Evolutionary conservation across 2,329 filamentous ascomycete genomes (phyloP), one percentile per base, ranked within the genome.

Genomic region (Chaetomium sp.): DNA sequence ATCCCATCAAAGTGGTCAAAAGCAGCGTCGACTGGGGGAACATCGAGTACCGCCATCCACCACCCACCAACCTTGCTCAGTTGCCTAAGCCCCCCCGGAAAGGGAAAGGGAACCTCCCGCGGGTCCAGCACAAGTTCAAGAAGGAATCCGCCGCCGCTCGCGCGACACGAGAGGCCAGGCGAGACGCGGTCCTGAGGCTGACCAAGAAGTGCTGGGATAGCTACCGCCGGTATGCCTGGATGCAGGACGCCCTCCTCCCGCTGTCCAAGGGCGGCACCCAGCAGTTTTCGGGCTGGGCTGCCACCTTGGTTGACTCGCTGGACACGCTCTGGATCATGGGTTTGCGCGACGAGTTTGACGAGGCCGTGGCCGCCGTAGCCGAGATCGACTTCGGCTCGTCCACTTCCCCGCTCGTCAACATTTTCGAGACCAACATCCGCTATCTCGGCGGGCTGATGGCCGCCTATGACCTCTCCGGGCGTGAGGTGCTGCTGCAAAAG

Each of bases 281-380:
- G 36, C 58, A 58, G 7, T 64, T 65, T 43, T 56, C 54, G 19
- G 63, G 63, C 34, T 65, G 63, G 63, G 61, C 61, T 0, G 62
- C 63, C 1, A 65, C 63, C 7, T 55, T 65, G 38, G 55, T 65
- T 3, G 63, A 65, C 38, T 51, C 62, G 5, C 66, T 79, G 48
- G 79, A 81, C 59, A 79, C 78, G 6, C 67, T 83, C 4, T 81
- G 78, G 77, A 79, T 83, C 48, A 81, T 83, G 79, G 79, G 74
- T 0, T 51, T 81, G 62, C 72, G 73, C 55, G 65, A 71, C 2
- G 78, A 82, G 14, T 83, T 82, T 59, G 71, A 76, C 32, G 70
- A 75, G 48, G 79, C 78, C 12, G 74, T 78, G 0, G 67, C 72
- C 38, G 74, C 72, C 1, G 70, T 79, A 0, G 65, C 70, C 6